A percentile compares a stretch with the other conserved stretches of the same genome.
Evolutionary conservation across 495 filamentous ascomycete species (phyloP).

Genomic region (Aspergillus wentii): DNA sequence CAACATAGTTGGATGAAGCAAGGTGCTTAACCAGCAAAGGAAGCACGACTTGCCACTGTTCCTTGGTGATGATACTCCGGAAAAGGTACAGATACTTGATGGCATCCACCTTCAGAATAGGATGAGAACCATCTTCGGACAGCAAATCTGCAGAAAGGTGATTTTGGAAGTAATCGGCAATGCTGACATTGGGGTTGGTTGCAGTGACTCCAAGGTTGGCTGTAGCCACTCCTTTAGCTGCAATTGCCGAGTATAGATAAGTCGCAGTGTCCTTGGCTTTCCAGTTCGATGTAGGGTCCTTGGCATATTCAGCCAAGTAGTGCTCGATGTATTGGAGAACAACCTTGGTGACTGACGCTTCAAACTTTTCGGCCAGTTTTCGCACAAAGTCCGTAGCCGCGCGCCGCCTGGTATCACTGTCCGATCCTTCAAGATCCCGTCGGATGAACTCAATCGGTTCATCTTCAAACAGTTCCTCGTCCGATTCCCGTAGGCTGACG

Average conservation of each 20-base stretch:
- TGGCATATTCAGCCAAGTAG: conserved; percentile 64
- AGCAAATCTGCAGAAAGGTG: conserved; percentile 82
- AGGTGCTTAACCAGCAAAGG: conserved; percentile 87
- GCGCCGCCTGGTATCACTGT: conserved; percentile 85
- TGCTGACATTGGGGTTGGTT: conserved; percentile 78
- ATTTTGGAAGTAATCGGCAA: conserved; percentile 88
- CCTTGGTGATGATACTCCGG: conserved; percentile 80
- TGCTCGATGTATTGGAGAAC: conserved; percentile 78
- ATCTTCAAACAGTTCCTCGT: conserved; percentile 94
- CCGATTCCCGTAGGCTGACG: conserved; percentile 80
- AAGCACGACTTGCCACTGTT: conserved; percentile 83
- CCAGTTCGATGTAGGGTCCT: conserved; percentile 72
- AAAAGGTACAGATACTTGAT: conserved; percentile 97
- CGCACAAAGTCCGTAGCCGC: conserved; percentile 92
- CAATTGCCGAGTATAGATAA: conserved; percentile 91
- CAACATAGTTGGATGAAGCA: conserved; percentile 81
- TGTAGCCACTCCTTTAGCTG: conserved; percentile 83
- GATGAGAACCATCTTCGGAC: conserved; percentile 57
- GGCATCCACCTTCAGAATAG: conserved; percentile 92
- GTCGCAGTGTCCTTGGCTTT: conserved; percentile 95
- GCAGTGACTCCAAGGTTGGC: conserved; percentile 80
- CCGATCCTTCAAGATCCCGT: conserved; percentile 91
- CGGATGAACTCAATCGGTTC: conserved; percentile 99
- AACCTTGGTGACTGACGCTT: conserved; percentile 72
- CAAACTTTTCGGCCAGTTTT: conserved; percentile 82